Evolutionary conservation across 2,329 filamentous ascomycete genomes (phyloP).

Genomic region (Clarireedia sp.): DNA sequence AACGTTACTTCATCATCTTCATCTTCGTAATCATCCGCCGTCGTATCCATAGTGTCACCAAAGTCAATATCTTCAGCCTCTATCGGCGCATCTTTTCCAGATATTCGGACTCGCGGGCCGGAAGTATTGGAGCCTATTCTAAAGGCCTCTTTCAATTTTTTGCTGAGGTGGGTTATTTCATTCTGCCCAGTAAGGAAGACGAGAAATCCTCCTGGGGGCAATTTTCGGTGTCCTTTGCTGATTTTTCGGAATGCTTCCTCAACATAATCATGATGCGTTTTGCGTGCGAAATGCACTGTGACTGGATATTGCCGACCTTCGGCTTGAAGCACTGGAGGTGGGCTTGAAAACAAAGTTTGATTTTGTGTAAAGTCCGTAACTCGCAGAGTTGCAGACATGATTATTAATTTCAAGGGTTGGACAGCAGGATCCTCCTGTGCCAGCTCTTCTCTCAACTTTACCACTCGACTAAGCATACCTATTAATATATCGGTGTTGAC

Average conservation of each 20-base stretch:
- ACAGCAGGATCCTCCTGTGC: slow-evolving; percentile 61
- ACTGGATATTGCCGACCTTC: slow-evolving; percentile 91
- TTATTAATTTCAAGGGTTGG: slow-evolving; percentile 81
- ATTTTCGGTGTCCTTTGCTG: slow-evolving; percentile 75
- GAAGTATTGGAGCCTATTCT: slow-evolving; percentile 40
- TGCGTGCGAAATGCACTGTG: slow-evolving; percentile 77
- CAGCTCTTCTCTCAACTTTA: slow-evolving; percentile 72
- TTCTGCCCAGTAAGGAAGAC: slow-evolving; percentile 92
- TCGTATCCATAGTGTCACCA: slow-evolving; percentile 52
- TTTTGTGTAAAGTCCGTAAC: slow-evolving; percentile 90
- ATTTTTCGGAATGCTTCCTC: slow-evolving; percentile 88
- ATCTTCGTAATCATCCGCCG: slow-evolving; percentile 48
- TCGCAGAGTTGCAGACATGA: slow-evolving; percentile 94
- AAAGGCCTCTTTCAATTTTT: slow-evolving; percentile 61
- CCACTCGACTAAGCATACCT: slow-evolving; percentile 89
- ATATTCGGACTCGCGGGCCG: slow-evolving; percentile 63
- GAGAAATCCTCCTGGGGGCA: slow-evolving; percentile 83
- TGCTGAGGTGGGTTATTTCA: slow-evolving; percentile 80
- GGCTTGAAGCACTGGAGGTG: slow-evolving; percentile 79
- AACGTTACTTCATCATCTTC: slow-evolving; percentile 55
- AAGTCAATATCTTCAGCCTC: slow-evolving; percentile 86
- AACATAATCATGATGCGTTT: slow-evolving; percentile 78
- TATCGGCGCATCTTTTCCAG: slow-evolving; percentile 67
- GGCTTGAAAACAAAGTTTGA: slow-evolving; percentile 62
- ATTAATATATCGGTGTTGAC: slow-evolving; percentile 98